Conservation (phyloP, 176 grass and related monocot genomes). For the Phyllostachys edulis region DNA sequence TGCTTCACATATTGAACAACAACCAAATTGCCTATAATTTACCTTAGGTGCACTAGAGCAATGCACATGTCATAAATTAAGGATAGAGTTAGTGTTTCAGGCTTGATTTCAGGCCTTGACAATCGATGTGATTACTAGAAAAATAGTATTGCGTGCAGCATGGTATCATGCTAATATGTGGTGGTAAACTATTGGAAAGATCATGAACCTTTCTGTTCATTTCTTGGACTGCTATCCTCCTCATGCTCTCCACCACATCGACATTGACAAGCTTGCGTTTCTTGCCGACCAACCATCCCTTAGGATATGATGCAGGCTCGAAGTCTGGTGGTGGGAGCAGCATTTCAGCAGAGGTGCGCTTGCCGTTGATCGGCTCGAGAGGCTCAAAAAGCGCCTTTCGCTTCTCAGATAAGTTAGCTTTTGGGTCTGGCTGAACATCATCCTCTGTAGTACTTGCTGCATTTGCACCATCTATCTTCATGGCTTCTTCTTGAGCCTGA, state of each 20-base stretch:
- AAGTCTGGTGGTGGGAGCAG: constrained; percentile 97
- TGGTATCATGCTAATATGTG: constrained; percentile 14
- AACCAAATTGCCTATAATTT: not conserved
- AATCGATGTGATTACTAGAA: not conserved
- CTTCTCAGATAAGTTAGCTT: constrained; percentile 66
- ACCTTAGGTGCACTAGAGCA: not conserved
- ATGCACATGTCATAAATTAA: not conserved
- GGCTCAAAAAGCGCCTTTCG: constrained; percentile 87
- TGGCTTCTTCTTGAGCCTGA: constrained; percentile 30
- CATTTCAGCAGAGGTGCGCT: constrained; percentile 51
- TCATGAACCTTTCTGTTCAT: constrained; percentile 98
- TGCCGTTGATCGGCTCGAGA: constrained; percentile 54
- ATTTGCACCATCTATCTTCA: constrained; percentile 36
- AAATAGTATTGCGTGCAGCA: constrained; percentile 2
- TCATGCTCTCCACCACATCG: constrained; percentile 99
- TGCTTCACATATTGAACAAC: not conserved
- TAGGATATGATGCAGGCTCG: constrained; percentile 70
- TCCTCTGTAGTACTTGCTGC: not conserved
- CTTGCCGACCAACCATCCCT: constrained; percentile 94
- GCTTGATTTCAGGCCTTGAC: not conserved
- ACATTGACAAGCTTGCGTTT: constrained; percentile 98
- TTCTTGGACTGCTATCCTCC: constrained; percentile 85
- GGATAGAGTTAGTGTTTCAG: not conserved
- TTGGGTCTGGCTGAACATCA: constrained; percentile 38
- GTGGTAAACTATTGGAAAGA: constrained; percentile 28